Conservation (phyloP, 345 rosid genomes). For the Euphorbia lathyris region DNA sequence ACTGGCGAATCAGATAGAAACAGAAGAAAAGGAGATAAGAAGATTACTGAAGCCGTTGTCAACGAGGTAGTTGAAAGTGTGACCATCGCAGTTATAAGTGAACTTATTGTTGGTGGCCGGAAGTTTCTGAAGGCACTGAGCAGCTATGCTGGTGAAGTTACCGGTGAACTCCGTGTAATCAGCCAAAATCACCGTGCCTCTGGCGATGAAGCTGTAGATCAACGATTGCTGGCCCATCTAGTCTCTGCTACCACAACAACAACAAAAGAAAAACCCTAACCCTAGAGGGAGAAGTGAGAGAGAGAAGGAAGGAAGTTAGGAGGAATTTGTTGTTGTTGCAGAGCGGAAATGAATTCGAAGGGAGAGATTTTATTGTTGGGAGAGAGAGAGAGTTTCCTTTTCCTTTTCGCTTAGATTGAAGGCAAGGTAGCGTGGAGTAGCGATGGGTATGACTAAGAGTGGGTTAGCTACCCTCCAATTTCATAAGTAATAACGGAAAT, state of each 20-base stretch:
- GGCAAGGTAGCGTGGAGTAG: constrained; percentile 28
- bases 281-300: background rate
- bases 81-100: constrained; percentile 72
- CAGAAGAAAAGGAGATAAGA: background rate
- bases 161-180: constrained; percentile 68
- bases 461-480: constrained; percentile 22
- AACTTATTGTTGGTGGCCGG: constrained; percentile 63
- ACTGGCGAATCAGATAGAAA: background rate
- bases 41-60: constrained; percentile 56
- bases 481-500: constrained; percentile 27
- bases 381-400: background rate
- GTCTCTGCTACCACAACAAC: background rate
- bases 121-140: constrained; percentile 69
- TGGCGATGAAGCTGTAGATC: constrained; percentile 70
- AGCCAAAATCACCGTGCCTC: constrained; percentile 61
- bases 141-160: constrained; percentile 60
- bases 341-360: constrained; percentile 6
- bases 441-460: background rate
- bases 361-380: constrained; percentile 5
- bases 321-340: background rate
- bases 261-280: constrained; percentile 6
- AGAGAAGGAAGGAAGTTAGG: background rate
- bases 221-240: constrained; percentile 63
- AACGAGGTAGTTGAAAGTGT: constrained; percentile 69
- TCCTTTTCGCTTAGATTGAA: constrained; percentile 25